Conservation (phyloP, 202 grass and related monocot genomes). For the Cymbopogon flexuosus region DNA sequence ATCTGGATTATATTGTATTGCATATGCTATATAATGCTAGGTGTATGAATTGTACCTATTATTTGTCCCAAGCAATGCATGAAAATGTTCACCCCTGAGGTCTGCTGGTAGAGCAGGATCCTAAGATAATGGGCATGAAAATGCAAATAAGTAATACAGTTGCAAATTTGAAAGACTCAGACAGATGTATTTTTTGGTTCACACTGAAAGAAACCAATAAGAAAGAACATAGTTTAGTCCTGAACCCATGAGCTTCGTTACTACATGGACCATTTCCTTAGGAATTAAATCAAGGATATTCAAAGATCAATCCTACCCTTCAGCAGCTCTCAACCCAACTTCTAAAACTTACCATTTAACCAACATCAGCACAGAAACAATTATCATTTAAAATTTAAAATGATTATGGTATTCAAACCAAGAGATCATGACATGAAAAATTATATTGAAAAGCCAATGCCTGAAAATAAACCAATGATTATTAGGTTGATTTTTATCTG, state of each 20-base stretch:
- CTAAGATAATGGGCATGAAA: conserved; percentile 31
- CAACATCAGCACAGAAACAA: background rate
- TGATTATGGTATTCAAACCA: too few relatives aligned
- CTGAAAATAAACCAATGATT: background rate
- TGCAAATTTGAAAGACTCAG: conserved; percentile 8
- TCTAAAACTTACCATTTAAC: background rate
- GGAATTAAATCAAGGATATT: background rate
- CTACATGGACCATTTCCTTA: background rate
- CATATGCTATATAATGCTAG: background rate
- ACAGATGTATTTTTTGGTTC: background rate
- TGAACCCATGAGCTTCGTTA: background rate
- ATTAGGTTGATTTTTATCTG: background rate
- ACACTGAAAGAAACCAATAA: background rate
- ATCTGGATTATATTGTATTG: background rate
- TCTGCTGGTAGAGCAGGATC: conserved; percentile 59
- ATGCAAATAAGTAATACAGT: conserved; percentile 8
- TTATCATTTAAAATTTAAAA: background rate
- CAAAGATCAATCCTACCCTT: background rate
- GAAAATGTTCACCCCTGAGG: conserved; percentile 79
- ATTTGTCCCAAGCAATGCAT: conserved; percentile 76
- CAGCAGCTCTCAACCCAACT: background rate
- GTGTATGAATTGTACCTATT: conserved; percentile 61
- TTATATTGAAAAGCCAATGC: background rate
- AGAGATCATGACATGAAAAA: background rate
- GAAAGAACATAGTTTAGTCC: background rate